Conservation (phyloP, 129 eudicot species). For the Pittosporum tobira region DNA sequence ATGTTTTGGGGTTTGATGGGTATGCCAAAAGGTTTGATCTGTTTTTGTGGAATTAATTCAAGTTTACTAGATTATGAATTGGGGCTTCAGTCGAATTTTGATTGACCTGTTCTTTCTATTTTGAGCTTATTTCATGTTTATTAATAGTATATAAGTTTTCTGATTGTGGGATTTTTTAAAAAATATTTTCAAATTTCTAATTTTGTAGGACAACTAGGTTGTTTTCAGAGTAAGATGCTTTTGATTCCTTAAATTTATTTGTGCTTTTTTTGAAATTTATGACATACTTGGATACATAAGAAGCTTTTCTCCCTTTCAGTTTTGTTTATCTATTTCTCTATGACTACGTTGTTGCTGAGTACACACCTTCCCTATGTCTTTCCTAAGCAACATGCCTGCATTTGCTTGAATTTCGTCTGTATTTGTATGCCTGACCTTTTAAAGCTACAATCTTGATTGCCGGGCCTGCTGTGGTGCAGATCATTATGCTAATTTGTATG, state of each 20-base stretch:
- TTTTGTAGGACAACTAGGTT: background rate
- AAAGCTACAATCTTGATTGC: background rate
- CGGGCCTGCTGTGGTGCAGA: background rate
- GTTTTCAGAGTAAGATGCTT: background rate
- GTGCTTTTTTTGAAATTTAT: background rate
- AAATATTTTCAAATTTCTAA: background rate
- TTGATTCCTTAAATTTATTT: background rate
- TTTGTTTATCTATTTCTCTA: background rate
- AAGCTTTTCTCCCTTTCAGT: background rate
- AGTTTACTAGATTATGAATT: constrained; percentile 3
- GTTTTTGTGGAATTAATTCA: background rate
- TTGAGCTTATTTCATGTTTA: background rate
- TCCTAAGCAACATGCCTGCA: background rate
- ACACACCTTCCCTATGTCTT: background rate
- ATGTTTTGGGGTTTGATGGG: background rate
- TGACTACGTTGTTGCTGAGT: background rate
- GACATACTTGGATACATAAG: background rate
- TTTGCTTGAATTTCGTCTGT: background rate
- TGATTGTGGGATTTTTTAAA: background rate
- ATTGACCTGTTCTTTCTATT: background rate
- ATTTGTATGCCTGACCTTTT: background rate
- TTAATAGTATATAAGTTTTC: background rate
- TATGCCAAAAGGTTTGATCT: background rate
- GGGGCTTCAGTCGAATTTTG: constrained; percentile 5
- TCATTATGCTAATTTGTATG: background rate